These are phyloP conservation scores for Pseudopyrenochaeta lycopersici DNA, from an alignment of 2,329 filamentous ascomycete species.

Conservation along the genomic window DNA sequence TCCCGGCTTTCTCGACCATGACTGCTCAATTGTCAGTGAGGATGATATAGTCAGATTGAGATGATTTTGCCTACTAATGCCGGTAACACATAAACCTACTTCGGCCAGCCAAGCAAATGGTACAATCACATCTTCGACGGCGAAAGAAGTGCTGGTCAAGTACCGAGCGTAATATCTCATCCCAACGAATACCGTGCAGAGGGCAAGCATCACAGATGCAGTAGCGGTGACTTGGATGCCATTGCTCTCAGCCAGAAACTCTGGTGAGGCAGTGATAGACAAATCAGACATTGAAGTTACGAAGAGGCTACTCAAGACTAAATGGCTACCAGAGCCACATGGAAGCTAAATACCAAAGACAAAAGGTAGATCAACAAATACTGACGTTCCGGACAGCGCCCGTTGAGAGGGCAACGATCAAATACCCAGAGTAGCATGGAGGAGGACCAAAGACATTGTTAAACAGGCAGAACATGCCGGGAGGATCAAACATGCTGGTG, in stretches of 20 bases:
- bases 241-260: constrained; percentile 25
- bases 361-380: constrained; percentile 1
- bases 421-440: constrained; percentile 2
- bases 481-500: constrained; percentile 4
- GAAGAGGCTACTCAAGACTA: constrained; percentile 5
- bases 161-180: constrained; percentile 34
- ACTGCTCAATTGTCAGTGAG: constrained; percentile 11
- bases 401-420: not conserved
- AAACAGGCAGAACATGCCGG: not conserved
- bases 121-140: constrained; percentile 28
- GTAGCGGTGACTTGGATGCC: constrained; percentile 23
- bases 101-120: constrained; percentile 34
- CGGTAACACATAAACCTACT: constrained; percentile 27
- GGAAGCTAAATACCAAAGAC: constrained; percentile 1
- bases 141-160: constrained; percentile 22
- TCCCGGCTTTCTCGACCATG: constrained; percentile 32
- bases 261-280: constrained; percentile 5
- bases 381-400: not conserved
- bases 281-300: constrained; percentile 3
- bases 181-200: constrained; percentile 28
- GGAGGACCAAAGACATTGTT: not conserved
- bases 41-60: not conserved
- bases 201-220: constrained; percentile 25
- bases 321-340: constrained; percentile 23
- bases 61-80: constrained; percentile 26